These are phyloP conservation scores for Gossypium bickii DNA, from an alignment of 345 rosid genomes.

Conservation along the genomic window DNA sequence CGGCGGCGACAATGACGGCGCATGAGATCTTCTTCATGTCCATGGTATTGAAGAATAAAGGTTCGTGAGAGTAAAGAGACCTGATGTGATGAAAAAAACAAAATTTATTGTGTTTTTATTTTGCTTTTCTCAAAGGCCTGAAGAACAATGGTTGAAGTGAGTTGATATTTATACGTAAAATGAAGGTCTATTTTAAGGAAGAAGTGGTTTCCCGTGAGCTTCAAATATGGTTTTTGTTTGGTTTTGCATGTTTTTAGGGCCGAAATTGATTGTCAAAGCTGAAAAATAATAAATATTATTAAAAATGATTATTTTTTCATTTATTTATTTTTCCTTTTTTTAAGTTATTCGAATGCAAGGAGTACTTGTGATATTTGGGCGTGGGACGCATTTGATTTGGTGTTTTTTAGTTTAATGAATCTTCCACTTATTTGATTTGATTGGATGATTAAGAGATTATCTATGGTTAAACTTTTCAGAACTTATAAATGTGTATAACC, in stretches of 20 bases:
- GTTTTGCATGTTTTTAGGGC: slow-evolving; percentile 17
- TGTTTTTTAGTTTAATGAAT: background rate
- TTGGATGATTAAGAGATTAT: no score
- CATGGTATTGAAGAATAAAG: slow-evolving; percentile 34
- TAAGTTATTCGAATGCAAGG: background rate
- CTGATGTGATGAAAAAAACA: background rate
- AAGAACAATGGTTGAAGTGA: background rate
- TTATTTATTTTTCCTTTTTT: no score
- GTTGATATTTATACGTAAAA: background rate
- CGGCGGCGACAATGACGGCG: slow-evolving; percentile 31
- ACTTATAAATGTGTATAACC: no score
- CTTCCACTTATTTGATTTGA: no score
- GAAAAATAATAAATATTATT: background rate
- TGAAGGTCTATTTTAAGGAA: background rate
- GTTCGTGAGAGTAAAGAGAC: background rate
- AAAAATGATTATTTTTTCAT: background rate
- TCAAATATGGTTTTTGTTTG: background rate
- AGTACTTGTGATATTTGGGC: slow-evolving; percentile 4
- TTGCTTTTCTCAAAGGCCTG: slow-evolving; percentile 27
- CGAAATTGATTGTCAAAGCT: slow-evolving; percentile 30
- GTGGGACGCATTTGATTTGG: background rate
- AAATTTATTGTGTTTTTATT: background rate
- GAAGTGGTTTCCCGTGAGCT: background rate
- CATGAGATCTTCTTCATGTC: slow-evolving; percentile 42
- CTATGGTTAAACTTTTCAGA: no score